phyloP scores from a whole-genome alignment of 208 protist species.

The Leishmania amazonensis region DNA sequence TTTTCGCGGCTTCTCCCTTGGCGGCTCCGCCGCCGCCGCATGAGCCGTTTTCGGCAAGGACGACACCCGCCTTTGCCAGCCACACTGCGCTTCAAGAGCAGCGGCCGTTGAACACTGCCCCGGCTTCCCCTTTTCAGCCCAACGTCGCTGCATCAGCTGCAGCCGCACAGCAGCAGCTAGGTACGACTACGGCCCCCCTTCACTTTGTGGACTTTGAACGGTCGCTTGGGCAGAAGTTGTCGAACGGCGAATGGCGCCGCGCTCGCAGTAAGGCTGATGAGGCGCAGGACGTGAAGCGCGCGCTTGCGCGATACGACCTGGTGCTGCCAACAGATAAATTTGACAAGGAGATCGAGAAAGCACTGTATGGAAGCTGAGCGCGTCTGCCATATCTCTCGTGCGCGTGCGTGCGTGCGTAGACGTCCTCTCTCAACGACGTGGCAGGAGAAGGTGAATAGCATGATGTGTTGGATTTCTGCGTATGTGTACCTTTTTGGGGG shows the following conservation, averaged over 20 bases:
- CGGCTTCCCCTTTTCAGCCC: neutral
- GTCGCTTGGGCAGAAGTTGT: constrained; percentile 15
- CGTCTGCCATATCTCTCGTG: neutral
- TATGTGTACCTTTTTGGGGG: neutral
- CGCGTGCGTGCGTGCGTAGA: neutral
- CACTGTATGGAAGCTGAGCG: constrained; percentile 26
- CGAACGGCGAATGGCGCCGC: constrained; percentile 10
- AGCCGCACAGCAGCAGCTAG: neutral
- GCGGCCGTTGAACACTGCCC: neutral
- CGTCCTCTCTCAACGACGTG: neutral
- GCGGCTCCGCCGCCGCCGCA: neutral
- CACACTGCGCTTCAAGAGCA: neutral
- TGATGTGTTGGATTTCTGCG: neutral
- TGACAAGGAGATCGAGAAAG: constrained; percentile 28
- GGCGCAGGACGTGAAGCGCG: constrained; percentile 11
- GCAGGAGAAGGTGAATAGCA: neutral
- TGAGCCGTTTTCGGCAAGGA: neutral
- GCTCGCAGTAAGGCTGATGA: constrained; percentile 22
- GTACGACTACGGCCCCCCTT: constrained; percentile 2
- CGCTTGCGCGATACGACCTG: constrained; percentile 26
- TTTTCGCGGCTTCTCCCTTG: constrained; percentile 1
- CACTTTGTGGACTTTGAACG: constrained; percentile 30
- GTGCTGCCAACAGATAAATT: constrained; percentile 35
- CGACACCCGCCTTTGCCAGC: neutral
- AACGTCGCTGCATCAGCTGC: neutral